Percentiles rank a stretch among this genome's conserved stretches.
Conservation (phyloP, 345 rosid species). For the Adansonia digitata region DNA sequence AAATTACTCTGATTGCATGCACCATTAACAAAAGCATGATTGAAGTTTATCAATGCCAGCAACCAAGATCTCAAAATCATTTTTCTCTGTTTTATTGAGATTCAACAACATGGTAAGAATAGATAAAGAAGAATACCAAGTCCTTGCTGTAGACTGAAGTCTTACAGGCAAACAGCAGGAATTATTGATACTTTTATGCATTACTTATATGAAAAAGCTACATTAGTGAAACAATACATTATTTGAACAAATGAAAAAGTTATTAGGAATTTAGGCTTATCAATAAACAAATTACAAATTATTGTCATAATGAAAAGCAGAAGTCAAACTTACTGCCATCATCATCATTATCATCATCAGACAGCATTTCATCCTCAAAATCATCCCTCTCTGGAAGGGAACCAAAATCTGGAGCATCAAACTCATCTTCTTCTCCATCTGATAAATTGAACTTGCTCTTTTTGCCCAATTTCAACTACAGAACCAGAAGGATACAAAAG, state of each 20-base stretch:
- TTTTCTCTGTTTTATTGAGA: neutral
- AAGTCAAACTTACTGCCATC: conserved; percentile 31
- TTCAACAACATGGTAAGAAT: neutral
- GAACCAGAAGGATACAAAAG: neutral
- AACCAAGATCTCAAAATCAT: neutral
- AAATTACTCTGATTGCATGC: neutral
- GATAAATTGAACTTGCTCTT: conserved; percentile 74
- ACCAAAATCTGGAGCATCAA: conserved; percentile 43
- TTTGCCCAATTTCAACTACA: conserved; percentile 56
- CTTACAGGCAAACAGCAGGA: neutral
- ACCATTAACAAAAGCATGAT: conserved; percentile 2
- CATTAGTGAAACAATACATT: neutral
- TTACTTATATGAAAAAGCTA: neutral
- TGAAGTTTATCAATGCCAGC: neutral
- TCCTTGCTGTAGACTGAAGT: neutral
- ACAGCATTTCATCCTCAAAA: conserved; percentile 59
- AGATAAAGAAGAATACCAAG: neutral
- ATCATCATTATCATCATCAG: conserved; percentile 47
- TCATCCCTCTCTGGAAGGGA: conserved; percentile 50
- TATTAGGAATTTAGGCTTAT: neutral
- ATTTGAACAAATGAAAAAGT: neutral
- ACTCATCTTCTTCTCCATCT: conserved; percentile 78
- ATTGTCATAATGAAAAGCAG: neutral
- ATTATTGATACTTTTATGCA: neutral
- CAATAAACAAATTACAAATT: neutral